phyloP scores from a whole-genome alignment of 2,329 filamentous ascomycete genomes.

The Xylariaceae sp. region DNA sequence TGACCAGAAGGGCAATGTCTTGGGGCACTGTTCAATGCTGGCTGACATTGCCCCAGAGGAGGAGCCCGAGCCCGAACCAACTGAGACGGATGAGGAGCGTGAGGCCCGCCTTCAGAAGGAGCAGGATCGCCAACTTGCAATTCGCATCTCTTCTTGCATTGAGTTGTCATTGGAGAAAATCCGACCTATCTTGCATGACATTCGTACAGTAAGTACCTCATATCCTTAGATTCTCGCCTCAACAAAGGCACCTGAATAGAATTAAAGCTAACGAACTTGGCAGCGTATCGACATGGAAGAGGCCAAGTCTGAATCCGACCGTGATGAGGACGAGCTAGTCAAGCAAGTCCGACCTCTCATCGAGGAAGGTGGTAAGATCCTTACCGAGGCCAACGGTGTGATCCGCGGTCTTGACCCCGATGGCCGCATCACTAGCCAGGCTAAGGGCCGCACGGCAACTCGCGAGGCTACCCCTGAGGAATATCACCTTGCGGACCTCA shows the following conservation, averaged over 20 bases:
- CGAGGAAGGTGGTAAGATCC: constrained; percentile 76
- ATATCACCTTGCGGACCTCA: constrained; percentile 74
- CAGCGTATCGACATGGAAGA: constrained; percentile 77
- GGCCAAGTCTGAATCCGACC: constrained; percentile 76
- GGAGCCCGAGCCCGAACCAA: constrained; percentile 40
- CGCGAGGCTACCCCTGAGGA: constrained; percentile 79
- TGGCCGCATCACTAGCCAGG: constrained; percentile 76
- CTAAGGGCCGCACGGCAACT: constrained; percentile 73
- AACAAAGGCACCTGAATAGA: no score
- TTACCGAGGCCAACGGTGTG: constrained; percentile 80
- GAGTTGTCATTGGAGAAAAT: constrained; percentile 79
- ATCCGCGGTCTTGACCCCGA: constrained; percentile 88
- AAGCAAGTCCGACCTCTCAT: constrained; percentile 83
- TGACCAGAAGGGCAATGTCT: constrained; percentile 61
- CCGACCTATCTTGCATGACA: constrained; percentile 80
- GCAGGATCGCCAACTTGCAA: constrained; percentile 71
- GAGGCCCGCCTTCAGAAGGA: constrained; percentile 53
- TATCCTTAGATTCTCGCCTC: neutral
- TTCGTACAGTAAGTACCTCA: constrained; percentile 60
- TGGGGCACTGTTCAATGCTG: constrained; percentile 65
- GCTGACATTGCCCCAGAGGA: constrained; percentile 30
- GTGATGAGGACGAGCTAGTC: constrained; percentile 86
- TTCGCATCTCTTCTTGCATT: constrained; percentile 69
- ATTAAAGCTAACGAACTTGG: constrained; percentile 24
- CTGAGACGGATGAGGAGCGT: constrained; percentile 57